Evolutionary conservation across 805 yeast genomes (phyloP).

Genomic region (Starmerella cellae): DNA sequence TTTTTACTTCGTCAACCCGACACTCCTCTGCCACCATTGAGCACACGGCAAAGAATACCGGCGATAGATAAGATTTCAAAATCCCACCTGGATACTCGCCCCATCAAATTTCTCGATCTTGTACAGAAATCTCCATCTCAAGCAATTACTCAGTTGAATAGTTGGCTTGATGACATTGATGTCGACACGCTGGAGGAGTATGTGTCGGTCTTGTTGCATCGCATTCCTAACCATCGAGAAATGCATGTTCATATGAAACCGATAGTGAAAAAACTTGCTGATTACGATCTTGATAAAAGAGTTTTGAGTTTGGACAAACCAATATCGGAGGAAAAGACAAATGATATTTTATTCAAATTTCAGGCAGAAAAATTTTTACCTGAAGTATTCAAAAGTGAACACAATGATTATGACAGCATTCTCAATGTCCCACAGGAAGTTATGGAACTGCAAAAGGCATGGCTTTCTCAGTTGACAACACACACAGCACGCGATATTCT

Average conservation of each 20-base stretch:
- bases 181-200: slow-evolving; percentile 2
- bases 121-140: neutral
- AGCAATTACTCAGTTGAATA: neutral
- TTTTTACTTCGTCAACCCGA: neutral
- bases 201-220: neutral
- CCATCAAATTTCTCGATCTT: neutral
- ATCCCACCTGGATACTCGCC: slow-evolving; percentile 3
- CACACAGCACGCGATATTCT: neutral
- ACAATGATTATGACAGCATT: neutral
- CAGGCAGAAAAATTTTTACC: too few species aligned
- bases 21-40: neutral
- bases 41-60: slow-evolving; percentile 6
- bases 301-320: neutral
- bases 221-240: neutral
- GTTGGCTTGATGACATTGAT: neutral
- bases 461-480: neutral
- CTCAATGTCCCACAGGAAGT: neutral
- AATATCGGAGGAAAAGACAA: neutral
- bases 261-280: neutral
- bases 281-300: neutral
- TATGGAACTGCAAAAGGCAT: neutral
- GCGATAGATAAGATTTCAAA: slow-evolving; percentile 8
- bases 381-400: too few species aligned
- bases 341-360: neutral
- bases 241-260: too few species aligned